Evolutionary conservation across 345 rosid genomes (phyloP).

Genomic region (Ceriops zippeliana): DNA sequence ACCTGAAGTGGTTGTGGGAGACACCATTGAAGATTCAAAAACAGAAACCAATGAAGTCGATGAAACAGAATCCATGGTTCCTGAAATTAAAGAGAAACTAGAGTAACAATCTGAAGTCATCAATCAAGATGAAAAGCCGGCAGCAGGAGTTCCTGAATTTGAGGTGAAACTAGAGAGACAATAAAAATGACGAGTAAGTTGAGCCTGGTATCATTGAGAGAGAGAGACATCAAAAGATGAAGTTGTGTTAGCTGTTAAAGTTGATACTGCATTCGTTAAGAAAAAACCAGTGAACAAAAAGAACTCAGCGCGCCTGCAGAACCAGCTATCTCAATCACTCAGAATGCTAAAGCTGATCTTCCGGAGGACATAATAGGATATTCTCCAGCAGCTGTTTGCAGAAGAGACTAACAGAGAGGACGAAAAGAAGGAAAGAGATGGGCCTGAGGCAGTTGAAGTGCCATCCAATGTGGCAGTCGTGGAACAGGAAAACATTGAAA

Average conservation of each 20-base stretch:
- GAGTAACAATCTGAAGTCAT: slow-evolving; percentile 7
- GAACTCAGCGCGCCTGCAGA: background rate
- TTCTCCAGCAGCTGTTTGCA: background rate
- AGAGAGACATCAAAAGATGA: slow-evolving; percentile 2
- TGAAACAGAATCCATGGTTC: background rate
- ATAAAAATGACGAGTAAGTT: background rate
- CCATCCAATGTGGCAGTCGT: background rate
- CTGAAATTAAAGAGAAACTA: background rate
- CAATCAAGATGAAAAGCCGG: slow-evolving; percentile 6
- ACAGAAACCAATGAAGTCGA: background rate
- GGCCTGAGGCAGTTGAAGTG: slow-evolving; percentile 1
- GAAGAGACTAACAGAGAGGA: background rate
- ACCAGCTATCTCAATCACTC: background rate
- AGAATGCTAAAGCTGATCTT: background rate
- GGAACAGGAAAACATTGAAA: slow-evolving; percentile 2
- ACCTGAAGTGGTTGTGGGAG: slow-evolving; percentile 1
- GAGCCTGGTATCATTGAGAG: background rate
- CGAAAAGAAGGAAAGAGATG: background rate
- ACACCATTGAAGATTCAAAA: slow-evolving; percentile 1
- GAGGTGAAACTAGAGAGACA: slow-evolving; percentile 5
- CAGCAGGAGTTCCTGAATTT: background rate
- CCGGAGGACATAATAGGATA: background rate
- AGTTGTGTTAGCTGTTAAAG: background rate
- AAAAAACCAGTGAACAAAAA: background rate
- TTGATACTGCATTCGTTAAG: background rate